These are phyloP conservation scores for Tolypocladium ovalisporum DNA, from an alignment of 2,329 filamentous ascomycete species.

Conservation along the genomic window DNA sequence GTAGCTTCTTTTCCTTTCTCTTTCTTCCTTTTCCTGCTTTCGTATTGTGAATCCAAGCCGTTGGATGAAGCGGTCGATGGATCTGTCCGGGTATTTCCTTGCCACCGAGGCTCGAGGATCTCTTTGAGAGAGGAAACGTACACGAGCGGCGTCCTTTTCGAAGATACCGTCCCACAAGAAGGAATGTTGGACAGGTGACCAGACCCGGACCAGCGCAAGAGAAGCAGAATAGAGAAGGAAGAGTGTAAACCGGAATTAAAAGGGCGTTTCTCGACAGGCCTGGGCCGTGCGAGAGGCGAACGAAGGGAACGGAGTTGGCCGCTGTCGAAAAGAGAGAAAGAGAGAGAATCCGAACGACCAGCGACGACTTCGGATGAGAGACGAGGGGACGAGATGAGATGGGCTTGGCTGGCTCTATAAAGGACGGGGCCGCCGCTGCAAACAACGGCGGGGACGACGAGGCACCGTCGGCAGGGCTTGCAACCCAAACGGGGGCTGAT, in stretches of 20 bases:
- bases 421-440: slow-evolving; percentile 1
- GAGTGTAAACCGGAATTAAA: slow-evolving; percentile 18
- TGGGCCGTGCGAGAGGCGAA: slow-evolving; percentile 1
- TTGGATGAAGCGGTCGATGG: not conserved
- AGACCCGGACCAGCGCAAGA: slow-evolving; percentile 34
- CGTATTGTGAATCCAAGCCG: not conserved
- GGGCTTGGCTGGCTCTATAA: slow-evolving; percentile 8
- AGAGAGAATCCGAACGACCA: slow-evolving; percentile 12
- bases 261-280: slow-evolving; percentile 4
- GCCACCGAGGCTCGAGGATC: not conserved
- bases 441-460: slow-evolving; percentile 2
- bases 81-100: not conserved
- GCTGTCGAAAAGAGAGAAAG: slow-evolving; percentile 4
- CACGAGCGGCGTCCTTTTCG: not conserved
- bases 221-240: slow-evolving; percentile 29
- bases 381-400: not conserved
- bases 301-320: slow-evolving; percentile 3
- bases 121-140: not conserved
- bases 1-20: slow-evolving; percentile 2
- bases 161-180: not conserved
- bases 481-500: slow-evolving; percentile 4
- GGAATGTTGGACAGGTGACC: slow-evolving; percentile 33
- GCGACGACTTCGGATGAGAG: not conserved
- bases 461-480: slow-evolving; percentile 2
- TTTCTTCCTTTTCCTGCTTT: not conserved